Conservation (phyloP, 176 grass and related monocot species). For the bread wheat (Triticum aestivum) region DNA sequence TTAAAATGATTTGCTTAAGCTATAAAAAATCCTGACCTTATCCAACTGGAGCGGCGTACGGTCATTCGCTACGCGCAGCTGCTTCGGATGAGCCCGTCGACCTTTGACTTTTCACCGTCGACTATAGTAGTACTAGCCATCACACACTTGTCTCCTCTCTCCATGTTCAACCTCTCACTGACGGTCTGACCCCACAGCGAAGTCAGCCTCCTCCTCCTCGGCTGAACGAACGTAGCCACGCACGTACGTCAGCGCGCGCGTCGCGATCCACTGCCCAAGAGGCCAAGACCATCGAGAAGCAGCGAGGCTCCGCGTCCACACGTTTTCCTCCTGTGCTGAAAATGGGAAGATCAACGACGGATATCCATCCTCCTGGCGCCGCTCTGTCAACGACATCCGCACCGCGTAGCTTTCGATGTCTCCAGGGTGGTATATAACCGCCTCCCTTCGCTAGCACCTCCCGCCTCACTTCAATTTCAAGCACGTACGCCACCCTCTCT, state of each 20-base stretch:
- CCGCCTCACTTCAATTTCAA: constrained; percentile 2
- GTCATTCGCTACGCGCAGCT: background rate
- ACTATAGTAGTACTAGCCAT: background rate
- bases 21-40: no score
- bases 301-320: constrained; percentile 12
- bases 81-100: background rate
- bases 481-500: background rate
- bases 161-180: background rate
- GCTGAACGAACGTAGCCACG: background rate
- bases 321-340: constrained; percentile 23
- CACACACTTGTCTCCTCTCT: background rate
- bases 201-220: background rate
- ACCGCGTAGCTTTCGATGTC: constrained; percentile 31
- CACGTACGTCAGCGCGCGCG: background rate
- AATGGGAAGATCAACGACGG: background rate
- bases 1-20: no score
- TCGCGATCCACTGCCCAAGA: background rate
- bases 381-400: background rate
- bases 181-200: background rate
- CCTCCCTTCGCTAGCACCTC: background rate
- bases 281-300: background rate
- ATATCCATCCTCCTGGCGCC: constrained; percentile 16
- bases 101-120: background rate
- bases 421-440: constrained; percentile 14
- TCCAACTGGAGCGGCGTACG: no score